Conservation (phyloP, 1,284 basidiomycete species). For the Phylloboletellus chloephorus region DNA sequence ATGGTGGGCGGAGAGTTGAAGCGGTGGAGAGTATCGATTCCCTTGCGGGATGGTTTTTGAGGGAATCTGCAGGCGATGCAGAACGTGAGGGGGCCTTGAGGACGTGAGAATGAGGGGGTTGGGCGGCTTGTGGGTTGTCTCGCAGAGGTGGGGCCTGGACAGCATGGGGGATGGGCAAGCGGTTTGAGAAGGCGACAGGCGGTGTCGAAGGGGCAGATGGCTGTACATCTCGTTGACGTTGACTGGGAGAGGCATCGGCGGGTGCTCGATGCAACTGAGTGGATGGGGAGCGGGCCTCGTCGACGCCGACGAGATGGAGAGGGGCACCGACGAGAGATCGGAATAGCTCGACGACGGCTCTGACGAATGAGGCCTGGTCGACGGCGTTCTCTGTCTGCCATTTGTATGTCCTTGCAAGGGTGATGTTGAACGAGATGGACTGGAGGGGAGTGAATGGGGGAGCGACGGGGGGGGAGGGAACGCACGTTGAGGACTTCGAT, state of each 20-base stretch:
- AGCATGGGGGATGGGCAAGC: conserved; percentile 6
- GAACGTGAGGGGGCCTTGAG: conserved; percentile 30
- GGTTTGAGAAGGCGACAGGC: conserved; percentile 8
- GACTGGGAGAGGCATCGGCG: conserved; percentile 2
- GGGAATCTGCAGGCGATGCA: conserved; percentile 34
- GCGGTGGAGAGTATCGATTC: conserved; percentile 20
- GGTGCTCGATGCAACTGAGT: conserved; percentile 1
- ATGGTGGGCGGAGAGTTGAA: conserved; percentile 22
- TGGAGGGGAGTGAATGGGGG: conserved; percentile 26
- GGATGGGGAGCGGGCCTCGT: conserved; percentile 24
- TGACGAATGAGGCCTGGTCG: conserved; percentile 73
- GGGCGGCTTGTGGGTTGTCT: conserved; percentile 14
- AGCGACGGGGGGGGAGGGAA: neutral
- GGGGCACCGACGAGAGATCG: conserved; percentile 50
- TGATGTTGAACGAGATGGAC: conserved; percentile 73
- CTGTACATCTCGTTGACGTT: no score
- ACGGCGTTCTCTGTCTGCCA: conserved; percentile 76
- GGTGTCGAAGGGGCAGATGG: conserved; percentile 10
- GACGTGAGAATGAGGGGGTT: conserved; percentile 8
- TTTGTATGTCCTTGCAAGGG: conserved; percentile 78
- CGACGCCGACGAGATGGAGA: conserved; percentile 53
- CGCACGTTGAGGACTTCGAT: conserved; percentile 71
- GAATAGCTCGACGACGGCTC: conserved; percentile 66
- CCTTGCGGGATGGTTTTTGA: conserved; percentile 20
- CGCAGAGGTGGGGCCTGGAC: neutral